phyloP scores from a whole-genome alignment of 2,329 filamentous ascomycete species.

The Juglanconis oblonga region DNA sequence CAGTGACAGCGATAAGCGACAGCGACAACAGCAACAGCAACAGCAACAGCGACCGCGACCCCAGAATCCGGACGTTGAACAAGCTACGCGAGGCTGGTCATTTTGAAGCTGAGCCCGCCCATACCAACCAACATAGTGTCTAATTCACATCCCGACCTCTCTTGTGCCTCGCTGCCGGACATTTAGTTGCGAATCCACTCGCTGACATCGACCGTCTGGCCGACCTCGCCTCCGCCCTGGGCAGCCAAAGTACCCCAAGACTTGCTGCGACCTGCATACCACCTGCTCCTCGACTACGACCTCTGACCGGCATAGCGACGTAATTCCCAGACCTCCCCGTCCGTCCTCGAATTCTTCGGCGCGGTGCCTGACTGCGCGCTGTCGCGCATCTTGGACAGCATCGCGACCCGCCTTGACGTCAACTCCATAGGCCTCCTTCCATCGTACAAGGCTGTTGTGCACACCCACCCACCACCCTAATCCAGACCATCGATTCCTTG shows the following conservation, averaged over 20 bases:
- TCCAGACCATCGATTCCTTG: background rate
- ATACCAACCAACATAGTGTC: background rate
- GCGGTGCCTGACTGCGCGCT: background rate
- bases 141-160: background rate
- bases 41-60: background rate
- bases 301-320: slow-evolving; percentile 2
- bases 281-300: background rate
- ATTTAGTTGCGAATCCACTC: background rate
- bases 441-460: background rate
- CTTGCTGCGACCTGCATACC: background rate
- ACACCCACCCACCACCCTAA: background rate
- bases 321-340: background rate
- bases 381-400: background rate
- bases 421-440: background rate
- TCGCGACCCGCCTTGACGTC: slow-evolving; percentile 8
- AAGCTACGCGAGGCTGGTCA: slow-evolving; percentile 11
- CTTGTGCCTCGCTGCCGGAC: background rate
- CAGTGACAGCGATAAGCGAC: no score
- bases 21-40: background rate
- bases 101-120: background rate
- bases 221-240: background rate
- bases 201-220: background rate
- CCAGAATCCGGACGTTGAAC: background rate
- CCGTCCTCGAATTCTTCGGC: background rate
- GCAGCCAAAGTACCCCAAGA: no score